Base-by-base conservation (phyloP, 108 stramenopile species). In the Schizochytrium sp. region DNA sequence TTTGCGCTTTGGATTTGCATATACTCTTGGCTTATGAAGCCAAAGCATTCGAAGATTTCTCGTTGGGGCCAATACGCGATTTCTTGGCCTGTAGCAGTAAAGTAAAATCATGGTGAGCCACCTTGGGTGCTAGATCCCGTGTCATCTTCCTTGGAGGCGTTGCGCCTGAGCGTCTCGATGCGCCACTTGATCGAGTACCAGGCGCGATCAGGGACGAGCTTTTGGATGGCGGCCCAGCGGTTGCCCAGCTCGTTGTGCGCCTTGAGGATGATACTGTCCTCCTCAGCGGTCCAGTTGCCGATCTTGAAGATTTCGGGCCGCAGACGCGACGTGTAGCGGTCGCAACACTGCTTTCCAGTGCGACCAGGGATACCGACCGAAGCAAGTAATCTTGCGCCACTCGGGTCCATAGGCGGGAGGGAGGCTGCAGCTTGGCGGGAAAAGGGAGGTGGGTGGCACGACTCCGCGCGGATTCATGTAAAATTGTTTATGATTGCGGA, bases 151-250 rank as follows among this genome's bases (percentile, higher is more conserved):
- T 69, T 69, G 25, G 63, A 69, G 41, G 63, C 63, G 41, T 41
- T 69, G 63, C 63, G 63, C 63, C 41, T 8, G 63, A 69, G 63
- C 25, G 63, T 69, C 63, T 69, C 63, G 41, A 69, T 69, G 63
- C 63, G 63, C 76, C 76, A 83, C 76, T 94, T 94, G 23, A 94
- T 92, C 8, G 93, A 92, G 72, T 94, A 93, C 60, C 93, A 93
- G 44, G 97, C 97, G 72, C 98, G 94, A 12, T 97, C 98, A 8
- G 97, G 97, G 44, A 99, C 95, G 57, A 97, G 94, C 89, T 97
- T 96, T 16, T 95, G 91, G 95, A 99, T 99, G 89, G 97, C 97
- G 0, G 98, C 96, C 98, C 98, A 98, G 57, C 96, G 96, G 91
- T 96, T 97, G 10, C 98, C 98, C 69, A 94, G 93, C 25, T 94